phyloP scores from a whole-genome alignment of 164 flowering plant species.

The Magnolia officinalis region DNA sequence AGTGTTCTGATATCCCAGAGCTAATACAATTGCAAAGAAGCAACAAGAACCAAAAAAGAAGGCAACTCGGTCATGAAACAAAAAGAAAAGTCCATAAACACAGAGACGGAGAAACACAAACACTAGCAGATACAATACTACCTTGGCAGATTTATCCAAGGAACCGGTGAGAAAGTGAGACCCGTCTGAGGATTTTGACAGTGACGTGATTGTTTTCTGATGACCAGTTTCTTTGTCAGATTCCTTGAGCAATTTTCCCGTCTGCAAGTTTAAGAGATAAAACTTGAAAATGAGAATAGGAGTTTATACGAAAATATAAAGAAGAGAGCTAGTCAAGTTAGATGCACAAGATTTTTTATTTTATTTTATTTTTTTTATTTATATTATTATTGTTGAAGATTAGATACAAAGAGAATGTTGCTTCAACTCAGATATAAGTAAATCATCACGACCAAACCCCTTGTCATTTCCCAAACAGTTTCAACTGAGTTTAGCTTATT shows the following conservation, averaged over 20 bases:
- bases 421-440: neutral
- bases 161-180: conserved; percentile 90
- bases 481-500: too few species aligned
- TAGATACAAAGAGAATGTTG: neutral
- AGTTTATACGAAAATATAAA: neutral
- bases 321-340: neutral
- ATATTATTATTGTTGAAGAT: too few species aligned
- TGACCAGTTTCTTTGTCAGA: conserved; percentile 79
- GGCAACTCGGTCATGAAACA: neutral
- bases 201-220: conserved; percentile 73
- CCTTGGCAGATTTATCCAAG: conserved; percentile 91
- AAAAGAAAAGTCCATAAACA: neutral
- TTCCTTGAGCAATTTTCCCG: conserved; percentile 78
- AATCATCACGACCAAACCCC: neutral
- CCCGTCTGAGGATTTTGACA: conserved; percentile 68
- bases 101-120: neutral
- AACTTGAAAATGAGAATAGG: neutral
- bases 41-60: neutral
- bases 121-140: conserved; percentile 9
- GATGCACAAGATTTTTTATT: neutral
- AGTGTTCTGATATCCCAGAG: conserved; percentile 93
- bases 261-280: conserved; percentile 37
- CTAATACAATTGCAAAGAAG: conserved; percentile 26
- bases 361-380: too few species aligned
- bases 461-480: neutral